These are phyloP conservation scores for Cytospora piceicola DNA, from an alignment of 2,329 filamentous ascomycete genomes.

Conservation along the genomic window DNA sequence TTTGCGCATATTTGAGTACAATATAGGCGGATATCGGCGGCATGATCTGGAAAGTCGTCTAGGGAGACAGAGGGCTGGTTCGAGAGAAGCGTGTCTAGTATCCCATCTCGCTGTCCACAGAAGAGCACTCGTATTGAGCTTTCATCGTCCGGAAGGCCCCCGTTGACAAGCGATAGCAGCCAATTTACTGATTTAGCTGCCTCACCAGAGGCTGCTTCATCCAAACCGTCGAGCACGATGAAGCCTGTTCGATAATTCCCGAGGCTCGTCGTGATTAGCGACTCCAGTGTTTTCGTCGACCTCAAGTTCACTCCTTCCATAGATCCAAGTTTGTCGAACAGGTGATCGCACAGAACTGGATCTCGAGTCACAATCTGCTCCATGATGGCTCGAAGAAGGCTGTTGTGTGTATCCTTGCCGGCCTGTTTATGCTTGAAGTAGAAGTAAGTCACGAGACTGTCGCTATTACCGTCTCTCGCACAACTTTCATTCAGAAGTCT, in stretches of 20 bases:
- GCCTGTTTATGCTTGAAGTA: conserved; percentile 10
- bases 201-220: conserved; percentile 1
- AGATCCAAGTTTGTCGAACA: neutral
- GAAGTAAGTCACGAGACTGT: neutral
- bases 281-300: neutral
- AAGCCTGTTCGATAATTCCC: neutral
- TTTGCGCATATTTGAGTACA: neutral
- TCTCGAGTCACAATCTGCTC: conserved; percentile 6
- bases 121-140: neutral
- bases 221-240: conserved; percentile 5
- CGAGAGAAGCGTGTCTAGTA: neutral
- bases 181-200: neutral
- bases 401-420: neutral
- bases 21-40: neutral
- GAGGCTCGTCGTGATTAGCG: neutral
- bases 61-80: neutral
- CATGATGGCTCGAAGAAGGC: conserved; percentile 1
- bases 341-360: neutral
- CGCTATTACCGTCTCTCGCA: neutral
- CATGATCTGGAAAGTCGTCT: neutral
- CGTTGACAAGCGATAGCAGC: neutral
- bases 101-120: neutral
- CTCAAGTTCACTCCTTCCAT: neutral
- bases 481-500: neutral
- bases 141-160: neutral